These are phyloP conservation scores for Byssochlamys sp. DNA, from an alignment of 2,329 filamentous ascomycete species.

Conservation along the genomic window DNA sequence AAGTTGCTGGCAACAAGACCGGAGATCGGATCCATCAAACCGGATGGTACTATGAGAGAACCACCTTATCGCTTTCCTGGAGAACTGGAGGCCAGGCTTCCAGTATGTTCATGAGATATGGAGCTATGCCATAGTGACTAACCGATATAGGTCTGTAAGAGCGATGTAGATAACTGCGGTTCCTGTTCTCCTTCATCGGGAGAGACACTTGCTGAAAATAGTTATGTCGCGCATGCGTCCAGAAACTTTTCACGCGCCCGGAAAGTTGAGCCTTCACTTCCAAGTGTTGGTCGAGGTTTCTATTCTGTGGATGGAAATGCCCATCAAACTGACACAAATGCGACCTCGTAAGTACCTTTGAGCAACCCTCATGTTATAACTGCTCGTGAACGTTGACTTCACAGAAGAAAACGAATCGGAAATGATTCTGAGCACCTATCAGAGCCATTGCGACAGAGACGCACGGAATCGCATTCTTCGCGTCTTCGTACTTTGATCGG, in stretches of 20 bases:
- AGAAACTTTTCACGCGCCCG: not conserved
- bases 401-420: not conserved
- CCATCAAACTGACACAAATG: not conserved
- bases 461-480: not conserved
- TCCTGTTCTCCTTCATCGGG: not conserved
- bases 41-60: conserved; percentile 3
- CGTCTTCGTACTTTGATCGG: not conserved
- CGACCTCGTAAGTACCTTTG: not conserved
- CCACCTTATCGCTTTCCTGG: conserved; percentile 2
- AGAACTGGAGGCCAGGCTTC: conserved; percentile 5
- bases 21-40: conserved; percentile 3
- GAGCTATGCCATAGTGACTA: not conserved
- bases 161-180: not conserved
- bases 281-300: not conserved
- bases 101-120: not conserved
- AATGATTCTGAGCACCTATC: not conserved
- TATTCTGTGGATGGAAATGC: not conserved
- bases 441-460: not conserved
- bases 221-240: not conserved
- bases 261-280: not conserved
- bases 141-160: not conserved
- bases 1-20: conserved; percentile 5
- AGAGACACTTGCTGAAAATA: not conserved
- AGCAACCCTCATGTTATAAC: not conserved
- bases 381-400: not conserved